These are phyloP conservation scores for Curvularia spicifera DNA, from an alignment of 2,329 filamentous ascomycete genomes.

Conservation along the genomic window DNA sequence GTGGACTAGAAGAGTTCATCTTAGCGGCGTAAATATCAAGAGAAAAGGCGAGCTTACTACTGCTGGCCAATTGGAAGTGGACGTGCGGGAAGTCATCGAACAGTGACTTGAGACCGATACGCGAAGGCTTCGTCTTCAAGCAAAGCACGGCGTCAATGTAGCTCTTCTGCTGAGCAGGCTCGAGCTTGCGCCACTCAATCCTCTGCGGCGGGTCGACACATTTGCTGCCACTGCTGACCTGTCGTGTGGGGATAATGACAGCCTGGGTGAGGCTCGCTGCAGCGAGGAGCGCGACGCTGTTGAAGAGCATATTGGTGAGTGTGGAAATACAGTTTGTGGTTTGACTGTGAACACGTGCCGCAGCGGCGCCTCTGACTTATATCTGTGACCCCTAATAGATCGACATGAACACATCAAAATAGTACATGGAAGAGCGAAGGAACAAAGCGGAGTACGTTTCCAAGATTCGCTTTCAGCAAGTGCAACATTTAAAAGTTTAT, in stretches of 20 bases:
- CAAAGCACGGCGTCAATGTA: constrained; percentile 42
- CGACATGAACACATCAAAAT: no score
- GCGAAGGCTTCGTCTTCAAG: constrained; percentile 31
- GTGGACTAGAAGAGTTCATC: constrained; percentile 32
- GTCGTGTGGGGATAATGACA: background rate
- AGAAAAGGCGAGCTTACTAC: background rate
- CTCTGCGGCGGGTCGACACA: background rate
- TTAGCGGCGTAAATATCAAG: background rate
- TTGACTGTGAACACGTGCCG: background rate
- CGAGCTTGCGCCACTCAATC: background rate
- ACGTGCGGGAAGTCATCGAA: constrained; percentile 46
- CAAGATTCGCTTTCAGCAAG: no score
- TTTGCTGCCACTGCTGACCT: background rate
- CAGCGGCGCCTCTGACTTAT: background rate
- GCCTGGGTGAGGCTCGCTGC: background rate
- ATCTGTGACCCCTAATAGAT: no score
- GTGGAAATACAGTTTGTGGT: background rate
- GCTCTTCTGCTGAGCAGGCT: background rate
- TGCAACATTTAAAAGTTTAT: no score
- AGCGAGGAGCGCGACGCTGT: background rate
- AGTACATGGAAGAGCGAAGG: no score
- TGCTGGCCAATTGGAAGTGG: constrained; percentile 22
- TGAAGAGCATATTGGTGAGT: background rate
- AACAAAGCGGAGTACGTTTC: no score
- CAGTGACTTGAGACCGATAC: constrained; percentile 28